phyloP scores from a whole-genome alignment of 2,329 filamentous ascomycete genomes.

The Pyrenochaeta sp. region DNA sequence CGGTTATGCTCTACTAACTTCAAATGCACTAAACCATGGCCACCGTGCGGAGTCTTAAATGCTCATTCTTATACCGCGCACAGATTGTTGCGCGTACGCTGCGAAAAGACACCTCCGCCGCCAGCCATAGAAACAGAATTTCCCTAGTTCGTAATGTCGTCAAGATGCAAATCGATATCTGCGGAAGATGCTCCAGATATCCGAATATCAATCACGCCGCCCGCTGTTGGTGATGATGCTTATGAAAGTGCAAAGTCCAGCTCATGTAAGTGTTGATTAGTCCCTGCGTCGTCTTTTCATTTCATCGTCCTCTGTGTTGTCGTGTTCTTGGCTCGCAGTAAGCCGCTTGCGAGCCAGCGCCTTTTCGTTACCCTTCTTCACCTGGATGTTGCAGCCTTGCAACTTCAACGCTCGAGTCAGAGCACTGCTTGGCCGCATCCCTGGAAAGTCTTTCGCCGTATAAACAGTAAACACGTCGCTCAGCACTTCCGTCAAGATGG shows the following conservation, averaged over 20 bases:
- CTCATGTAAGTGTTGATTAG: slow-evolving; percentile 21
- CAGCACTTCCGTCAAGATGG: slow-evolving; percentile 62
- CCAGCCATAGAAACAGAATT: slow-evolving; percentile 21
- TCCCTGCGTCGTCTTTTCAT: slow-evolving; percentile 49
- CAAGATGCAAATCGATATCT: slow-evolving; percentile 45
- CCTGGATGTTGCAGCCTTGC: slow-evolving; percentile 83
- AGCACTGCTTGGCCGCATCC: slow-evolving; percentile 79
- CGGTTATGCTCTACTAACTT: slow-evolving; percentile 37
- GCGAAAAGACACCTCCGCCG: slow-evolving; percentile 11
- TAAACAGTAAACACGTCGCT: slow-evolving; percentile 81
- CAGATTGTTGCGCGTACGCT: slow-evolving; percentile 7
- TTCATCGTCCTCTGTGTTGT: slow-evolving; percentile 50
- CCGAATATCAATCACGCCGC: slow-evolving; percentile 38
- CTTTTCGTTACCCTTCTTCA: slow-evolving; percentile 85
- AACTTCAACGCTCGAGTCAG: slow-evolving; percentile 78
- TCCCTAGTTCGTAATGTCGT: slow-evolving; percentile 42
- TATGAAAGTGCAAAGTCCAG: slow-evolving; percentile 9
- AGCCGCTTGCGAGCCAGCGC: slow-evolving; percentile 53
- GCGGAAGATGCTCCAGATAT: slow-evolving; percentile 45
- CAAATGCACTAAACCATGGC: slow-evolving; percentile 42
- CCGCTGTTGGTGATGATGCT: slow-evolving; percentile 31
- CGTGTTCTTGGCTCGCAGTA: slow-evolving; percentile 51
- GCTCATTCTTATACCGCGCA: slow-evolving; percentile 2
- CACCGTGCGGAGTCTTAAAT: slow-evolving; percentile 9
- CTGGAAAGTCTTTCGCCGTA: slow-evolving; percentile 85